These are phyloP conservation scores for Stephania yunnanensis DNA, from an alignment of 164 flowering plant genomes.

Conservation along the genomic window DNA sequence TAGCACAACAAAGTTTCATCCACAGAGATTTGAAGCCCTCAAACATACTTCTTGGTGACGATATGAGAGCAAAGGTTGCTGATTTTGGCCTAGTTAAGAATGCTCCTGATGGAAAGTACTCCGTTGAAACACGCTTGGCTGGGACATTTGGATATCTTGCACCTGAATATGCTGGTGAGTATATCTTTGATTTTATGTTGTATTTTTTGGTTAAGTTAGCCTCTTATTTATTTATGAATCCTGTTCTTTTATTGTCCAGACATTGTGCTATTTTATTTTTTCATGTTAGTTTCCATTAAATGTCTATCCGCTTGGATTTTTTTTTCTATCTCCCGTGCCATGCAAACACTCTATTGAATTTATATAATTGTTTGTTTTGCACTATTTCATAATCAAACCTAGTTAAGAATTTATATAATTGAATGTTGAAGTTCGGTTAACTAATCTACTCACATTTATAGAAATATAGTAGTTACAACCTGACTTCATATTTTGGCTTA, in stretches of 20 bases:
- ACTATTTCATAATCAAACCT: not conserved
- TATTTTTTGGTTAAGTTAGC: not conserved
- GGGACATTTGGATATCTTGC: conserved; percentile 65
- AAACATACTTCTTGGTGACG: conserved; percentile 45
- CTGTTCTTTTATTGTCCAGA: not conserved
- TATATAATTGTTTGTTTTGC: not conserved
- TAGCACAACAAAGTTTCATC: conserved; percentile 54
- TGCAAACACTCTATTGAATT: not conserved
- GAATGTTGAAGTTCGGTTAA: not conserved
- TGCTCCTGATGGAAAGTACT: conserved; percentile 47
- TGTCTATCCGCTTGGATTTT: no score
- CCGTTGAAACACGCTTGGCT: conserved; percentile 46
- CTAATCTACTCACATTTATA: not conserved
- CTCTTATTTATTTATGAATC: not conserved
- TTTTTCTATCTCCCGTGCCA: not conserved
- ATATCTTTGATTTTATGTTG: not conserved
- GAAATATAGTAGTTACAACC: not conserved
- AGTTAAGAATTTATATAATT: not conserved
- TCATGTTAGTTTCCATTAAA: no score
- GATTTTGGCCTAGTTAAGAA: conserved; percentile 52
- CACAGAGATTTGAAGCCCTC: conserved; percentile 54
- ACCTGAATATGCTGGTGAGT: conserved; percentile 53
- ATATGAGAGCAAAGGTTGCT: conserved; percentile 52
- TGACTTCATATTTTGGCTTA: no score
- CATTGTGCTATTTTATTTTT: no score